Evolutionary conservation across 352 stramenopile genomes (phyloP).

Genomic region (Phytophthora cryptogea): DNA sequence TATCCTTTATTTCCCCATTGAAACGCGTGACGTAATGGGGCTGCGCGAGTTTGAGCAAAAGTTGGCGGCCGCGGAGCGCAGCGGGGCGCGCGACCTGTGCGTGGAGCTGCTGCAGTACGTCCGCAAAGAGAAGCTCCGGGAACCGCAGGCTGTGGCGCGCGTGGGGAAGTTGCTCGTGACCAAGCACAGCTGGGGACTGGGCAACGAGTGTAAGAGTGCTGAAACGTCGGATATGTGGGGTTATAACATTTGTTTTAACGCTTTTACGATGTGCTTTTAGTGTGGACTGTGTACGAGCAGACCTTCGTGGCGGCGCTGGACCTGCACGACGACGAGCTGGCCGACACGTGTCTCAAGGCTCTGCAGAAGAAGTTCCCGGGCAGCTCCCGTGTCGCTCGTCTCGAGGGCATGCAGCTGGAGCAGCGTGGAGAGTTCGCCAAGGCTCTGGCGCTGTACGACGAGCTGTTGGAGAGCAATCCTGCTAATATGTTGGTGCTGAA

Average conservation of each 20-base stretch:
- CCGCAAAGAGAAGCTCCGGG: slow-evolving; percentile 65
- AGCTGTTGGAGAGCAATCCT: slow-evolving; percentile 60
- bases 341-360: slow-evolving; percentile 40
- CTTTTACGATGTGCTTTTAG: slow-evolving; percentile 24
- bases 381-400: slow-evolving; percentile 58
- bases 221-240: slow-evolving; percentile 7
- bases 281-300: slow-evolving; percentile 74
- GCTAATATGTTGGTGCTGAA: slow-evolving; percentile 67
- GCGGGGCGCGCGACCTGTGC: slow-evolving; percentile 31
- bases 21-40: slow-evolving; percentile 28
- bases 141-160: slow-evolving; percentile 39
- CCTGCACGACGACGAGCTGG: slow-evolving; percentile 58
- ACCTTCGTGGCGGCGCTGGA: slow-evolving; percentile 69
- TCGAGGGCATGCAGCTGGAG: slow-evolving; percentile 67
- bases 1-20: neutral
- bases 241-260: slow-evolving; percentile 16
- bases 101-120: slow-evolving; percentile 59
- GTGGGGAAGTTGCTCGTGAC: slow-evolving; percentile 52
- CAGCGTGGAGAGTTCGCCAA: slow-evolving; percentile 58
- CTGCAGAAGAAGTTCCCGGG: slow-evolving; percentile 63
- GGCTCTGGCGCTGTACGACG: slow-evolving; percentile 60
- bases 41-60: slow-evolving; percentile 49
- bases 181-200: slow-evolving; percentile 55
- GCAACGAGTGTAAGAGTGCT: slow-evolving; percentile 45
- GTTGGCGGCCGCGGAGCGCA: slow-evolving; percentile 45